phyloP scores from a whole-genome alignment of 2,329 filamentous ascomycete genomes.

The Verticillium klebahnii region DNA sequence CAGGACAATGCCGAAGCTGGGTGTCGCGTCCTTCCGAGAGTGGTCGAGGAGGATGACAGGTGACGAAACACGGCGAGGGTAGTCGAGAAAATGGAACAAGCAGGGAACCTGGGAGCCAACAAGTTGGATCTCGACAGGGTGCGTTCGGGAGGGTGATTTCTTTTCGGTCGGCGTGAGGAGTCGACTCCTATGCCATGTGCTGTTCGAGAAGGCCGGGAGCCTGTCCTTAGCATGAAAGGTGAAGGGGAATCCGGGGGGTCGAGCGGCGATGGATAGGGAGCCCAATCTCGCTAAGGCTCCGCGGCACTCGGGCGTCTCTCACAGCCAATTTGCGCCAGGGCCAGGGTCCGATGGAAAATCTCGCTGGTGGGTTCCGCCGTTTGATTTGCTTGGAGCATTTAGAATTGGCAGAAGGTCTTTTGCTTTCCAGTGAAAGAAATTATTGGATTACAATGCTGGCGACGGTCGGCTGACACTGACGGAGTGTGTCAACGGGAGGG shows the following conservation, averaged over 20 bases:
- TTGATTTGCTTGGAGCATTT: constrained; percentile 2
- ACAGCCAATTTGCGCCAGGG: constrained; percentile 22
- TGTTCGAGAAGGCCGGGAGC: constrained; percentile 10
- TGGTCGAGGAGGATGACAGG: neutral
- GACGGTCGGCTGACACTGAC: neutral
- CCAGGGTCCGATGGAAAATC: constrained; percentile 12
- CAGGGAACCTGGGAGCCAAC: constrained; percentile 2
- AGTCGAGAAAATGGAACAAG: constrained; percentile 3
- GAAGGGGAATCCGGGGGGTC: constrained; percentile 21
- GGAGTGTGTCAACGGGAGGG: neutral
- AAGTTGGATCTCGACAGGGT: constrained; percentile 7
- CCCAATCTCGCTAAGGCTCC: constrained; percentile 36
- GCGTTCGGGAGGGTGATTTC: neutral
- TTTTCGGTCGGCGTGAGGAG: constrained; percentile 9
- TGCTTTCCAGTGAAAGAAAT: neutral
- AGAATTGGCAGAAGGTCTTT: neutral
- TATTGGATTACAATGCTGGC: neutral
- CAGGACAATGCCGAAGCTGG: neutral
- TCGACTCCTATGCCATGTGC: constrained; percentile 12
- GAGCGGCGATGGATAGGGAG: constrained; percentile 14
- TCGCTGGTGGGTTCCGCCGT: constrained; percentile 2
- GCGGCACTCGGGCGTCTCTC: constrained; percentile 20
- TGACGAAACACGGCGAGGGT: constrained; percentile 8
- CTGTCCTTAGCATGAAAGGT: constrained; percentile 27
- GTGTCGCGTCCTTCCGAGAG: neutral